A percentile compares a stretch with the other conserved stretches of the same genome.
Evolutionary conservation across 169 alveolate genomes (phyloP).

Genomic region (Eimeria falciformis): DNA sequence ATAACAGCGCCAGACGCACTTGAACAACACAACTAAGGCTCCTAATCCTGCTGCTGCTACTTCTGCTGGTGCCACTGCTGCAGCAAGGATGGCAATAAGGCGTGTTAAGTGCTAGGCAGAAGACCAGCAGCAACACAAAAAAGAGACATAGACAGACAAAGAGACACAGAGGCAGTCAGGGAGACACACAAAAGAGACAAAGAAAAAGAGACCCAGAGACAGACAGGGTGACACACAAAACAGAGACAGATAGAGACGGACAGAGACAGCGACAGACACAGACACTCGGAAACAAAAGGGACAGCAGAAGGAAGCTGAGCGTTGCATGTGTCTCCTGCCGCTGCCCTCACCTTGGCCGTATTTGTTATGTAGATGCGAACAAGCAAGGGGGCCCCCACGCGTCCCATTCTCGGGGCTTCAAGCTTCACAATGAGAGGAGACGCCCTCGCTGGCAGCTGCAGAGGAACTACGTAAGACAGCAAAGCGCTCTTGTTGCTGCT

Average conservation of each 20-base stretch:
- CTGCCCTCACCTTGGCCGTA: conserved; percentile 19
- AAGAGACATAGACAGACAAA: not conserved
- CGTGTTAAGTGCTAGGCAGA: no score
- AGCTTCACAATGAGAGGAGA: conserved; percentile 25
- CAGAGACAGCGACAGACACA: no score
- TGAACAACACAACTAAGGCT: not conserved
- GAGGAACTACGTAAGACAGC: conserved; percentile 50
- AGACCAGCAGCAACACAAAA: not conserved
- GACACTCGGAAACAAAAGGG: no score
- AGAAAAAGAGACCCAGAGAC: not conserved
- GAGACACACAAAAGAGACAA: not conserved
- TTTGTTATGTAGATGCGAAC: conserved; percentile 55
- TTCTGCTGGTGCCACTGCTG: not conserved
- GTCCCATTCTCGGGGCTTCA: conserved; percentile 62
- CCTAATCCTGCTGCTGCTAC: conserved; percentile 7
- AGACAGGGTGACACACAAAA: no score
- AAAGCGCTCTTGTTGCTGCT: not conserved
- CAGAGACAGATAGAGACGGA: no score
- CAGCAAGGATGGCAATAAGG: not conserved
- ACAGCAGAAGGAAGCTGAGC: no score
- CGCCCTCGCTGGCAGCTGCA: conserved; percentile 58
- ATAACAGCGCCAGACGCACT: not conserved
- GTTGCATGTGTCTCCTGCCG: not conserved
- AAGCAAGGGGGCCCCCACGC: conserved; percentile 52
- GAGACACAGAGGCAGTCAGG: not conserved